These are phyloP conservation scores for Kodamaea ohmeri DNA, from an alignment of 1,139 yeast genomes.

Conservation along the genomic window DNA sequence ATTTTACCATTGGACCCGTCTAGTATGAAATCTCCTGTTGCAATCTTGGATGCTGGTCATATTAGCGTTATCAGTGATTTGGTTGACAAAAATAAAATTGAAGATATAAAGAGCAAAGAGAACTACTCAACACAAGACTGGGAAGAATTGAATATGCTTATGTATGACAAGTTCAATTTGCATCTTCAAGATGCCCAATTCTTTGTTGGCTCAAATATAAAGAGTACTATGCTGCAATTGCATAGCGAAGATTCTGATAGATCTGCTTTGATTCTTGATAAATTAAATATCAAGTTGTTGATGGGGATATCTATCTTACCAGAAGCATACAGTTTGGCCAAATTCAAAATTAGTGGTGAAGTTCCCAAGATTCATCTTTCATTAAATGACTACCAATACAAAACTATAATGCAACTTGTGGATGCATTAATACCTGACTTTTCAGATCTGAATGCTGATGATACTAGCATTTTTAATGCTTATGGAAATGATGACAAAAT, in stretches of 20 bases:
- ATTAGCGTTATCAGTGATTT: constrained; percentile 79
- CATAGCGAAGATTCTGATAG: constrained; percentile 41
- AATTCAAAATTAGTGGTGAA: constrained; percentile 71
- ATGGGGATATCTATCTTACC: constrained; percentile 85
- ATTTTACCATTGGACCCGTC: constrained; percentile 84
- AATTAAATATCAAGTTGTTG: constrained; percentile 66
- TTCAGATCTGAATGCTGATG: constrained; percentile 32
- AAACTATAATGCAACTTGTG: constrained; percentile 75
- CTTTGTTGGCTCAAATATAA: constrained; percentile 78
- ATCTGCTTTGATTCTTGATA: constrained; percentile 65
- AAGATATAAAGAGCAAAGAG: constrained; percentile 67
- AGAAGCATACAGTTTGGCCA: constrained; percentile 70
- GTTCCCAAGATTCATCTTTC: constrained; percentile 73
- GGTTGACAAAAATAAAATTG: constrained; percentile 67
- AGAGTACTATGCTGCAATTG: constrained; percentile 70
- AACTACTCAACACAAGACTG: constrained; percentile 74
- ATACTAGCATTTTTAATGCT: constrained; percentile 35
- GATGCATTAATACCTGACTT: constrained; percentile 69
- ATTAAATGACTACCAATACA: constrained; percentile 86
- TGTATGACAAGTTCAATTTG: constrained; percentile 86
- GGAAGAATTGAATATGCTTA: constrained; percentile 63
- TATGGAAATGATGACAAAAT: constrained; percentile 25
- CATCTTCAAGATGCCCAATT: constrained; percentile 84
- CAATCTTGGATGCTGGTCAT: constrained; percentile 94
- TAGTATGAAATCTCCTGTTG: constrained; percentile 82